phyloP scores from a whole-genome alignment of 345 rosid genomes.

The Erodium maritimum region DNA sequence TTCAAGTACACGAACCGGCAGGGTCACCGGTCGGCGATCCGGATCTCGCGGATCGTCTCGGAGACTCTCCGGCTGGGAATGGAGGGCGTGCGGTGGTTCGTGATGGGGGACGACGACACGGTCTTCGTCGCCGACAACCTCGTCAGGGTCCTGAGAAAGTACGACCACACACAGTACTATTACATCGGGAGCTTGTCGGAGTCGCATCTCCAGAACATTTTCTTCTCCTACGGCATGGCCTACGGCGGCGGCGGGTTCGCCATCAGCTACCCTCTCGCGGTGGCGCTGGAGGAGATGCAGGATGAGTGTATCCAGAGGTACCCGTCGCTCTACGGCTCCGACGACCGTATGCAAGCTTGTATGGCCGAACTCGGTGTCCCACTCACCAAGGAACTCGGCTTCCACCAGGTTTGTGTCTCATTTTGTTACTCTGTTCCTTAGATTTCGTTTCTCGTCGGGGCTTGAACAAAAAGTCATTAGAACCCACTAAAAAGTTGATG shows the following conservation, averaged over 20 bases:
- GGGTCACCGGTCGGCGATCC: slow-evolving; percentile 91
- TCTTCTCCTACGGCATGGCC: slow-evolving; percentile 95
- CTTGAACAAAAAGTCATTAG: too few species aligned
- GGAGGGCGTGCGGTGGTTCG: slow-evolving; percentile 81
- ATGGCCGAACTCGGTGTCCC: slow-evolving; percentile 99
- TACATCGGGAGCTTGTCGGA: slow-evolving; percentile 96
- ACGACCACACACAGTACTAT: slow-evolving; percentile 75
- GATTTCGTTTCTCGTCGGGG: neutral
- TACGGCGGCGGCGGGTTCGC: slow-evolving; percentile 99
- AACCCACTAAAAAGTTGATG: too few species aligned
- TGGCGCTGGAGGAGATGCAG: slow-evolving; percentile 76
- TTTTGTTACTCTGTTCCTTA: too few species aligned
- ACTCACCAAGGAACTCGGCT: slow-evolving; percentile 83
- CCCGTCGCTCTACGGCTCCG: slow-evolving; percentile 93
- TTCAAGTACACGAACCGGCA: slow-evolving; percentile 66
- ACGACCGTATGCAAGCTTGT: slow-evolving; percentile 41
- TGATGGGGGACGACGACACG: slow-evolving; percentile 99
- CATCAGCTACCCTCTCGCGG: slow-evolving; percentile 80
- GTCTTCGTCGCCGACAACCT: slow-evolving; percentile 82
- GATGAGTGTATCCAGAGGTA: slow-evolving; percentile 77
- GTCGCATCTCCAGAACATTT: slow-evolving; percentile 86
- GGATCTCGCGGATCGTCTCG: slow-evolving; percentile 86
- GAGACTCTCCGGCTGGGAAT: slow-evolving; percentile 59
- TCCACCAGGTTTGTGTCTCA: slow-evolving; percentile 64
- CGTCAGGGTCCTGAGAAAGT: slow-evolving; percentile 57